Percentiles rank a stretch among this genome's conserved stretches.
Conservation (phyloP, 2,329 filamentous ascomycete genomes). For the Trichoderma oligosporum region DNA sequence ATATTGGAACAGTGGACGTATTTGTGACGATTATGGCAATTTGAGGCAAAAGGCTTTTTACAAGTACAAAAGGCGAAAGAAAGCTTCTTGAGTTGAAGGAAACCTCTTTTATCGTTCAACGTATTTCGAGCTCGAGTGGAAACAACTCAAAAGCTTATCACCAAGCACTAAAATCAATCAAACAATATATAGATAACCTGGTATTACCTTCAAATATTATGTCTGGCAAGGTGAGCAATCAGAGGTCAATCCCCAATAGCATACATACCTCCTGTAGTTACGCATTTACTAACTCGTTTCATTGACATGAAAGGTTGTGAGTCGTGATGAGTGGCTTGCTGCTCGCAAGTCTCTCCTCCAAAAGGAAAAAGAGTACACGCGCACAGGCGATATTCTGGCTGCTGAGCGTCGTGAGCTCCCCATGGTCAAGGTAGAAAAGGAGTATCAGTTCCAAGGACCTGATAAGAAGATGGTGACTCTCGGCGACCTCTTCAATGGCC, state of each 20-base stretch:
- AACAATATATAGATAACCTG: not conserved
- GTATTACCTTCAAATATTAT: not conserved
- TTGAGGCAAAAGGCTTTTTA: too few relatives aligned
- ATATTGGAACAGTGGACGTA: not conserved
- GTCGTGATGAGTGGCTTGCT: slow-evolving; percentile 34
- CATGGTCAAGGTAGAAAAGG: slow-evolving; percentile 38
- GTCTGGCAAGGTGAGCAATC: slow-evolving; percentile 3
- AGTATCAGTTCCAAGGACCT: slow-evolving; percentile 35
- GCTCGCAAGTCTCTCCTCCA: slow-evolving; percentile 34
- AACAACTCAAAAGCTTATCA: not conserved
- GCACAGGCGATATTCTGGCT: slow-evolving; percentile 30
- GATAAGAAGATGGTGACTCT: slow-evolving; percentile 27
- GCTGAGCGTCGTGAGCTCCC: slow-evolving; percentile 36
- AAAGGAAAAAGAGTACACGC: slow-evolving; percentile 35
- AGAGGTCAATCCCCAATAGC: not conserved
- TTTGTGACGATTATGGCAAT: not conserved
- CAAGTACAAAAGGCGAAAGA: not conserved
- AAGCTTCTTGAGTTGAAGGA: not conserved
- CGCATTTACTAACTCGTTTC: not conserved
- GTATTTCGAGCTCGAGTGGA: too few relatives aligned
- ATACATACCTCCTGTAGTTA: too few relatives aligned
- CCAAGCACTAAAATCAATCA: too few relatives aligned
- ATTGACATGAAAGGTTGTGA: slow-evolving; percentile 28
- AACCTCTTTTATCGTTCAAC: not conserved
- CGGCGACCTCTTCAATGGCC: slow-evolving; percentile 32